phyloP scores from a whole-genome alignment of 192 early-diverging fungal genomes.

The Cetraspora pellucida region DNA sequence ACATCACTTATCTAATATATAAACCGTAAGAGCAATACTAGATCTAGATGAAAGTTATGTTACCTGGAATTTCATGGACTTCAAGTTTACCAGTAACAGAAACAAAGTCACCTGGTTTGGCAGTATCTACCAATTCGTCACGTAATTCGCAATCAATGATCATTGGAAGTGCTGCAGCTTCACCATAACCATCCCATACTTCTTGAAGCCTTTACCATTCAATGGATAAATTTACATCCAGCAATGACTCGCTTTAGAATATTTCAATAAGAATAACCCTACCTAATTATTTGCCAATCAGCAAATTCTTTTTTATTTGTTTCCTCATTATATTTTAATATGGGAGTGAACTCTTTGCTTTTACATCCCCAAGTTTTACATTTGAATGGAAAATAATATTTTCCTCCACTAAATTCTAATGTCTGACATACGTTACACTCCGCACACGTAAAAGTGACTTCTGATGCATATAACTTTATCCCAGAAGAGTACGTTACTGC shows the following conservation, averaged over 20 bases:
- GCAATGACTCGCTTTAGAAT: not conserved
- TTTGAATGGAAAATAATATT: slow-evolving; percentile 59
- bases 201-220: slow-evolving; percentile 68
- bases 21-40: not conserved
- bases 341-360: slow-evolving; percentile 63
- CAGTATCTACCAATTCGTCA: slow-evolving; percentile 73
- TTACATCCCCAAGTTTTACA: slow-evolving; percentile 70
- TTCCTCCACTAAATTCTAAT: slow-evolving; percentile 66
- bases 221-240: slow-evolving; percentile 6
- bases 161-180: slow-evolving; percentile 72
- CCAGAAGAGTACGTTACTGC: slow-evolving; percentile 78
- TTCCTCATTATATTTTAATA: slow-evolving; percentile 48
- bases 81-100: slow-evolving; percentile 76
- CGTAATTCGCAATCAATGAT: slow-evolving; percentile 78
- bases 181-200: slow-evolving; percentile 58
- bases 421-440: slow-evolving; percentile 59
- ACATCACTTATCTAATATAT: not conserved
- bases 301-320: slow-evolving; percentile 57
- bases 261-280: not conserved
- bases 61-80: slow-evolving; percentile 42
- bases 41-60: too few species aligned
- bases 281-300: slow-evolving; percentile 76
- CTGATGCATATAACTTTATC: slow-evolving; percentile 66
- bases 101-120: slow-evolving; percentile 84
- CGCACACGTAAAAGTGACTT: slow-evolving; percentile 67